Evolutionary conservation across 352 stramenopile genomes (phyloP).

Genomic region (Pythium dissimile): DNA sequence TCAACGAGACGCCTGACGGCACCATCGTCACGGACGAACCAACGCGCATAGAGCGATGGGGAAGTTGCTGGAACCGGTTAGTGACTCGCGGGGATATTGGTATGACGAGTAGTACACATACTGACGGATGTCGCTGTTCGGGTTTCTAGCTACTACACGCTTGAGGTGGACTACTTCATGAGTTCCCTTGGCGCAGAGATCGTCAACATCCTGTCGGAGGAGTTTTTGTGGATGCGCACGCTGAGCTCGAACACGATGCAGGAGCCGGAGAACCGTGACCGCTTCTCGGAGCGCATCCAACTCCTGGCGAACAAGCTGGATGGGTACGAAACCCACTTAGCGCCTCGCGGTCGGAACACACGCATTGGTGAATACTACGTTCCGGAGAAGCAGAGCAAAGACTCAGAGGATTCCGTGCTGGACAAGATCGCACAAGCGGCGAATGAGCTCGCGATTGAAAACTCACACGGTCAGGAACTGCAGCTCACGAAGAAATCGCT

Average conservation of each 20-base stretch:
- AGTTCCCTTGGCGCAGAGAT: slow-evolving; percentile 88
- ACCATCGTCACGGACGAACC: slow-evolving; percentile 92
- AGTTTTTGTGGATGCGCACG: slow-evolving; percentile 92
- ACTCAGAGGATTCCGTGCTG: slow-evolving; percentile 73
- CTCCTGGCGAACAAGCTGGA: slow-evolving; percentile 83
- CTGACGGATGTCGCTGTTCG: background rate
- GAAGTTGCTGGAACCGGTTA: slow-evolving; percentile 92
- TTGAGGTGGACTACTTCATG: slow-evolving; percentile 98
- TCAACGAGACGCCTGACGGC: slow-evolving; percentile 95
- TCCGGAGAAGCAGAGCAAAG: slow-evolving; percentile 76
- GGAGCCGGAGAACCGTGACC: slow-evolving; percentile 86
- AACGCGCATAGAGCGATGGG: slow-evolving; percentile 94
- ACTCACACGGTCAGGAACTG: slow-evolving; percentile 74
- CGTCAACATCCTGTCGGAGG: slow-evolving; percentile 90
- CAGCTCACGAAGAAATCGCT: slow-evolving; percentile 82
- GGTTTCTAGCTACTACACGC: slow-evolving; percentile 85
- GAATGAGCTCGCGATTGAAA: slow-evolving; percentile 85
- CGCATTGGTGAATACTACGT: slow-evolving; percentile 87
- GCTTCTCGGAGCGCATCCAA: slow-evolving; percentile 88
- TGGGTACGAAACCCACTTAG: slow-evolving; percentile 60
- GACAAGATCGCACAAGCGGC: slow-evolving; percentile 85
- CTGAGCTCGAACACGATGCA: slow-evolving; percentile 89
- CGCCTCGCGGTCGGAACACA: slow-evolving; percentile 50
- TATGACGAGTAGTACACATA: too few relatives aligned
- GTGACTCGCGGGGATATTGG: too few relatives aligned